Percentiles rank a stretch among this genome's conserved stretches.
phyloP scores from a whole-genome alignment of 164 flowering plant genomes.

The Platanus orientalis region DNA sequence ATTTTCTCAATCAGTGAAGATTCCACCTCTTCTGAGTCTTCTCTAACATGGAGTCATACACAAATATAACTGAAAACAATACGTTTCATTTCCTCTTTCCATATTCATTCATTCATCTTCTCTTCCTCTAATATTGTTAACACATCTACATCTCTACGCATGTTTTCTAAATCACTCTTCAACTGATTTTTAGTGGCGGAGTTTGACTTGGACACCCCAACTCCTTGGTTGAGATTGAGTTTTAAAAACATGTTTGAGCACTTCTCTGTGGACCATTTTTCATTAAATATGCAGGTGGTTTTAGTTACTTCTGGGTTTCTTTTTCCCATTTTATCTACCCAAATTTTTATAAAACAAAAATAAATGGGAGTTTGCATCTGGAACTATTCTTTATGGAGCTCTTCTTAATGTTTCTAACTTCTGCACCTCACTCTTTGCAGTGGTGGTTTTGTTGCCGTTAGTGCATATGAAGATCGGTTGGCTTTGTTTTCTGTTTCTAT shows the following conservation, averaged over 20 bases:
- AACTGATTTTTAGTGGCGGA: neutral
- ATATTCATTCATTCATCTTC: no score
- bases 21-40: no score
- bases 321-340: neutral
- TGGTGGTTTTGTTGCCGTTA: conserved; percentile 73
- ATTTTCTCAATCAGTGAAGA: no score
- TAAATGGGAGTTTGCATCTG: neutral
- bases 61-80: no score
- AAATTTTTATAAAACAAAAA: neutral
- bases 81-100: no score
- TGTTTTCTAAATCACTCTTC: neutral
- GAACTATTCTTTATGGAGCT: no score
- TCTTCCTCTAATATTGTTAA: no score
- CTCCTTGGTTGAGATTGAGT: neutral
- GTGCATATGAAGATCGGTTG: conserved; percentile 78
- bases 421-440: conserved; percentile 37
- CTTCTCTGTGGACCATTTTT: neutral
- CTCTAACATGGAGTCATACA: no score
- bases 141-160: no score
- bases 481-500: conserved; percentile 69
- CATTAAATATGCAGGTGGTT: neutral
- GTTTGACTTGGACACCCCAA: neutral
- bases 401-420: conserved; percentile 12
- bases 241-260: neutral
- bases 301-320: neutral